Base-by-base conservation (phyloP, 306 rosid species). In the Fagus sylvatica region DNA sequence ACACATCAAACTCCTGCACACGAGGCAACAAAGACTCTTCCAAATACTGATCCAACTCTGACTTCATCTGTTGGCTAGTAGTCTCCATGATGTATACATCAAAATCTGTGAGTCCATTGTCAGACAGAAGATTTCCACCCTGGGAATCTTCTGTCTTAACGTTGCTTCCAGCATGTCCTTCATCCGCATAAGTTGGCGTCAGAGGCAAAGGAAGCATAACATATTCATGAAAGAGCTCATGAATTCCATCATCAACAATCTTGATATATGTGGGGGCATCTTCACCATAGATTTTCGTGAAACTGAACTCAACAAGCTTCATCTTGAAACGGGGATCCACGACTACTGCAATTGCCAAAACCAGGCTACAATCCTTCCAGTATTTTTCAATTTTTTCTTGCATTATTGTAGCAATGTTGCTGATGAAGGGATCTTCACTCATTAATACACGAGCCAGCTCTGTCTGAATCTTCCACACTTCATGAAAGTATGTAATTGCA, bases 251-350 rank as follows among this genome's bases (percentile, higher is more conserved):
- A 60, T 95, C 93, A 48, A 95, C 98, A 1, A 84, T 81, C 93
- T 84, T 92, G 78, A 93, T 84, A 83, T 64, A 86, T 9, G 66
- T 59, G n/a, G 85, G 88, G 64, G 98, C 88, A 59, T 91, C 96
- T 8, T 95, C 98, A 4, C 93, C 92, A 39, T 84, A 89, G 62
- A 93, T 77, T 84, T 89, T 91, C 51, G 95, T 81, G 91, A 95
- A 95, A 86, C 97, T 91, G 60, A 92, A 95, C 89, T 95, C 98
- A 36, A 95, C 96, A 74, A 95, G 92, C 91, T 92, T 92, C 98
- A 93, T 89, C 90, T 95, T 95, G 85, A 95, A 92, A 62, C 98
- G 89, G 62, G 98, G 98, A 86, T 95, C 98, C 97, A 95, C 88
- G 17, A 89, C 98, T 53, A 95, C 98, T 0, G 97, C 98, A 64